These are phyloP conservation scores for Acer negundo DNA, from an alignment of 345 rosid genomes.

Conservation along the genomic window DNA sequence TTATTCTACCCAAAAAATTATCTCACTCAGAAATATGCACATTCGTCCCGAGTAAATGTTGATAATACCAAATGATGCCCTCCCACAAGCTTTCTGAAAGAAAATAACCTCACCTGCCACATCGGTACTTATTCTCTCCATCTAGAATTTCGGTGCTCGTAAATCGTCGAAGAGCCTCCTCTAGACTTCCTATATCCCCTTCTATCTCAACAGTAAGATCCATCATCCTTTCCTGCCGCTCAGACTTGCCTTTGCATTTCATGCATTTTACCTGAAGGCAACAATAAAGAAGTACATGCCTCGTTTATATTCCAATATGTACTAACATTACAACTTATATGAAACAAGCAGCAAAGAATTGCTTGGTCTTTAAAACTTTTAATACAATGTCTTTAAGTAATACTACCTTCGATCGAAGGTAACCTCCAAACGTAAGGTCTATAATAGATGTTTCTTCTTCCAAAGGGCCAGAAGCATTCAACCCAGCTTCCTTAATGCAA, in stretches of 20 bases:
- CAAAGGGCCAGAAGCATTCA: slow-evolving; percentile 34
- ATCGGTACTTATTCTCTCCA: slow-evolving; percentile 94
- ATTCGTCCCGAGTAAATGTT: not conserved
- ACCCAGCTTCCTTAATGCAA: slow-evolving; percentile 67
- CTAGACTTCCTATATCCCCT: slow-evolving; percentile 83
- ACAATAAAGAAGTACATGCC: not conserved
- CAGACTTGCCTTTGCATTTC: slow-evolving; percentile 86
- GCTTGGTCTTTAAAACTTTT: not conserved
- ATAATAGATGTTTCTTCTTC: slow-evolving; percentile 84
- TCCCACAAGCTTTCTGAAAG: not conserved
- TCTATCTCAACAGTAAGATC: slow-evolving; percentile 96
- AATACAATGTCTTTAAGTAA: not conserved
- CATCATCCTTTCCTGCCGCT: slow-evolving; percentile 91
- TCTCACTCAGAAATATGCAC: not conserved
- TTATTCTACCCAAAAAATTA: not conserved
- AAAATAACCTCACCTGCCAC: slow-evolving; percentile 66
- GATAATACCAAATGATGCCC: not conserved
- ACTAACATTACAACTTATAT: not conserved
- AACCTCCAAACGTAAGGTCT: slow-evolving; percentile 94
- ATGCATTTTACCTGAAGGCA: slow-evolving; percentile 76
- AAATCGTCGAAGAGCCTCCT: slow-evolving; percentile 86
- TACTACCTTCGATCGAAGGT: slow-evolving; percentile 88
- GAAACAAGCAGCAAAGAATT: not conserved
- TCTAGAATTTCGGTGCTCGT: slow-evolving; percentile 86
- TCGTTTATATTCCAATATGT: slow-evolving; percentile 5